phyloP scores from a whole-genome alignment of 106 monocot species.

The Dendrobium chrysotoxum region DNA sequence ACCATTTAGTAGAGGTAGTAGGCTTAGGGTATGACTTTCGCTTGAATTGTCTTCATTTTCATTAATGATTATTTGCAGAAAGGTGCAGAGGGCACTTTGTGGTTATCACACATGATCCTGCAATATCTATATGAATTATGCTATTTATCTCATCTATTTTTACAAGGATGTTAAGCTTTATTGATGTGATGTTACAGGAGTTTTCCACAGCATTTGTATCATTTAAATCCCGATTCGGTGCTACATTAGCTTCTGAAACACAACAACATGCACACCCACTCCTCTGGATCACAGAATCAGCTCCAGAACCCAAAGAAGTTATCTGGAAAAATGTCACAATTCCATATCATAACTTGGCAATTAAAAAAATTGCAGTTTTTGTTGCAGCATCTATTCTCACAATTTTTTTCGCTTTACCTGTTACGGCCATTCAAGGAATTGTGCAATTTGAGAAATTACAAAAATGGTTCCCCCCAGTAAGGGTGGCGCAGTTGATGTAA shows the following conservation, averaged over 20 bases:
- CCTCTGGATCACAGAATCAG: conserved; percentile 56
- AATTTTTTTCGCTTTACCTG: conserved; percentile 64
- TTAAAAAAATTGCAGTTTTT: conserved; percentile 39
- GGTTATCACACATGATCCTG: too few relatives aligned
- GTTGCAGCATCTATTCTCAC: conserved; percentile 49
- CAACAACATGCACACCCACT: conserved; percentile 58
- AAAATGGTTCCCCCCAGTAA: conserved; percentile 74
- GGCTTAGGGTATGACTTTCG: too few relatives aligned
- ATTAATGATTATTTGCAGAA: too few relatives aligned
- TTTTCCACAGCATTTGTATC: conserved; percentile 32
- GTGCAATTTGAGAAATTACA: conserved; percentile 63
- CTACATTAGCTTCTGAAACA: too few relatives aligned
- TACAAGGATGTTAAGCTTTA: neutral
- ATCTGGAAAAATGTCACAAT: conserved; percentile 69
- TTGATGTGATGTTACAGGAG: conserved; percentile 29
- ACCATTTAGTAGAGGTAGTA: too few relatives aligned
- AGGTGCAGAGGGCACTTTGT: too few relatives aligned
- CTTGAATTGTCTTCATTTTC: too few relatives aligned
- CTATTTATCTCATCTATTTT: too few relatives aligned
- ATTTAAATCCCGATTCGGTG: too few relatives aligned
- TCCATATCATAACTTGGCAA: conserved; percentile 30
- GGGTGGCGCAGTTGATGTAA: conserved; percentile 67
- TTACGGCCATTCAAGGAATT: conserved; percentile 79
- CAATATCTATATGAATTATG: too few relatives aligned
- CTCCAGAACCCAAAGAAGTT: conserved; percentile 60